These are phyloP conservation scores for Lichtheimia ramosa DNA, from an alignment of 371 early-diverging fungal genomes.

Conservation along the genomic window DNA sequence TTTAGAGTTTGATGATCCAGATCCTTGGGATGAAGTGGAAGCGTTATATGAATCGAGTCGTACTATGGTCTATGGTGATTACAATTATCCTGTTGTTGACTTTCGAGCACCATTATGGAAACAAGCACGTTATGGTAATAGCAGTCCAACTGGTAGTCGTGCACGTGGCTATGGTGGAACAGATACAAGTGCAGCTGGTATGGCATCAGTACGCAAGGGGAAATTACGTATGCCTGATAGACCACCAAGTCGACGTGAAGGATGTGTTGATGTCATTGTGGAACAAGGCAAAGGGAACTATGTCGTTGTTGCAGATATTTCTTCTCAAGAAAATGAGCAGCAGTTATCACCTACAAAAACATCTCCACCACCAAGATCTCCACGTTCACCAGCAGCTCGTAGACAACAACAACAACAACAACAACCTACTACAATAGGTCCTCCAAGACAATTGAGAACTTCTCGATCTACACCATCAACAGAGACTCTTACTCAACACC, in stretches of 20 bases:
- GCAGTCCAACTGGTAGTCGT: conserved; percentile 5
- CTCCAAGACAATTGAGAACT: neutral
- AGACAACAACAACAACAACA: neutral
- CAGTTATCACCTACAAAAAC: neutral
- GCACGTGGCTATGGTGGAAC: conserved; percentile 19
- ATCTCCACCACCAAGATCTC: neutral
- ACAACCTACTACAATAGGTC: neutral
- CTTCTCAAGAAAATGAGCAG: neutral
- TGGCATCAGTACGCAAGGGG: neutral
- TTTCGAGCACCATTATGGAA: conserved; percentile 47
- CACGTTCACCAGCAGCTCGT: neutral
- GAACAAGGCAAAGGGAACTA: conserved; percentile 50
- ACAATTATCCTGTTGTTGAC: conserved; percentile 56
- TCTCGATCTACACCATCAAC: conserved; percentile 4
- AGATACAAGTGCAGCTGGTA: neutral
- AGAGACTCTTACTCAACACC: neutral
- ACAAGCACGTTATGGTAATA: conserved; percentile 20
- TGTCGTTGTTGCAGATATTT: conserved; percentile 24
- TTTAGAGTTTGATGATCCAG: conserved; percentile 42
- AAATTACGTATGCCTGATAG: conserved; percentile 5
- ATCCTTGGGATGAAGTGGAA: conserved; percentile 43
- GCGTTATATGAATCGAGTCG: conserved; percentile 37
- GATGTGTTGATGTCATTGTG: conserved; percentile 50
- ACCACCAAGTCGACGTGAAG: conserved; percentile 26
- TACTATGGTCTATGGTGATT: conserved; percentile 52